A percentile compares a stretch with the other conserved stretches of the same genome.
Conservation (phyloP, 345 rosid species). For the Balakata baccata region DNA sequence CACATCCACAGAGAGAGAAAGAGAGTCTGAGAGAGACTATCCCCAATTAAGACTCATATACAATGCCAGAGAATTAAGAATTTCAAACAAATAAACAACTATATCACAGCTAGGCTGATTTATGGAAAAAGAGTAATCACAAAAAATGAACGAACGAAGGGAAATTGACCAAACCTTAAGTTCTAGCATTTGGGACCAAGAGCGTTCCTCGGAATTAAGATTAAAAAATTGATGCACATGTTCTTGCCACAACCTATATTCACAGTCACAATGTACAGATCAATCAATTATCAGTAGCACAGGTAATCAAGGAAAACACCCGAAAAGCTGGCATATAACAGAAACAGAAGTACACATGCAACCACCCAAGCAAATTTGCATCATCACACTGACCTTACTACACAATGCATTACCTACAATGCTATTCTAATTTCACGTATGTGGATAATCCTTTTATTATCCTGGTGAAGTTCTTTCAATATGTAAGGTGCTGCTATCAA, state of each 20-base stretch:
- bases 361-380: not conserved
- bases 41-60: not conserved
- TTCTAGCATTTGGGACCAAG: slow-evolving; percentile 45
- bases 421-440: not conserved
- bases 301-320: slow-evolving; percentile 7
- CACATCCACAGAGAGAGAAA: not conserved
- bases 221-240: slow-evolving; percentile 40
- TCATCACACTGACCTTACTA: not conserved
- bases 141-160: not conserved
- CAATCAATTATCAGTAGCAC: slow-evolving; percentile 11
- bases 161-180: slow-evolving; percentile 45
- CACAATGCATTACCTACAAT: not conserved
- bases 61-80: not conserved
- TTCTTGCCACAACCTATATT: slow-evolving; percentile 60
- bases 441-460: not conserved
- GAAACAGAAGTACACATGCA: not conserved
- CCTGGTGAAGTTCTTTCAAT: not conserved
- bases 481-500: not conserved
- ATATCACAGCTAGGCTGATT: not conserved
- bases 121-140: not conserved
- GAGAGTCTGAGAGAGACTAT: not conserved
- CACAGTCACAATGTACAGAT: slow-evolving; percentile 2
- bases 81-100: not conserved
- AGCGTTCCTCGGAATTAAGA: slow-evolving; percentile 35
- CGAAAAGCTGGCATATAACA: not conserved